Base-by-base conservation (phyloP, 345 rosid genomes). In the Corchorus capsularis region DNA sequence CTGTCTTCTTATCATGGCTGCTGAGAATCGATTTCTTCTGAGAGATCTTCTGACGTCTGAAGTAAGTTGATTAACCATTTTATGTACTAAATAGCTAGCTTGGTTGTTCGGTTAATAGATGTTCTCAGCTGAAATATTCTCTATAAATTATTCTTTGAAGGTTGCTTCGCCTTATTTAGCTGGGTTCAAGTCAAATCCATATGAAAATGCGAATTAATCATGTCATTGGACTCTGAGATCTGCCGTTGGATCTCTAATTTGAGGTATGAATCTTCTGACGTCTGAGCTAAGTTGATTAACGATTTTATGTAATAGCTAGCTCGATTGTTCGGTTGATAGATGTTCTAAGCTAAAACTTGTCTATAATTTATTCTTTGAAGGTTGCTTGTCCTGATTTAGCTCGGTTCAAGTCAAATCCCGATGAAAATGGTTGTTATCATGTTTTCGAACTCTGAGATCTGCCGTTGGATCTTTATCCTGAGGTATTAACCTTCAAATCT, bases 111-210 rank as follows among this genome's bases (percentile, higher is more conserved):
- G 15, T 69, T 69, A 27, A 4, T 69, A 11, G 39, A 64, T 50
- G 46, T 64, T 64, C 41, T 75, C 19, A 39, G 16, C 37, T 12
- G 6, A n/a, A n/a, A 3, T 34, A 27, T 63, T 35, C 4, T 19
- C 52, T 7, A 34, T 12, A 6, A 32, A 35, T 57, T 63, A 50
- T 50, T 14, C 22, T 47, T 74, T n/a, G 62, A 63, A 74, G 77
- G 70, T 16, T n/a, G 37, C 16, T 45, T 27, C 22, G 45, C 8
- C 22, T 22, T 39, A 34, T 60, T 13, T 72, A 17, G 66, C 43
- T 10, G 47, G 22, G 32, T 16, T 73, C 19, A 4, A 69, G 27
- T 34, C 32, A 9, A 8, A 60, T 34, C 10, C n/a, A 19, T 72
- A n/a, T 72, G 16, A 46, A 8, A 13, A 60, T 39, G 57, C 56